Evolutionary conservation across 805 yeast genomes (phyloP), one percentile per base, ranked within the genome.

Genomic region (Kluyveromyces nonfermentans): DNA sequence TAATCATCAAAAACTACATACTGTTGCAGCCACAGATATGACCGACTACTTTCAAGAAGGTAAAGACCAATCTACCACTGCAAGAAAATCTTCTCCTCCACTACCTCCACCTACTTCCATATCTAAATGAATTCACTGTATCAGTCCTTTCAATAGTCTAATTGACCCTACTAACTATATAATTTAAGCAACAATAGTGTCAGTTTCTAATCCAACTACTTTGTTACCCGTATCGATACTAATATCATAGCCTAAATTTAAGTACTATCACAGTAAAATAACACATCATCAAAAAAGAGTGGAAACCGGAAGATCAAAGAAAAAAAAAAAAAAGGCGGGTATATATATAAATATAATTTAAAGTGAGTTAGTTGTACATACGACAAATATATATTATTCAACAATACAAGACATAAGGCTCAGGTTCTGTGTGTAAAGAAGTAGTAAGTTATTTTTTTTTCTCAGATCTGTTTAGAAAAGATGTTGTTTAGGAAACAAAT

Each of bases 31-130:
- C 8, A 43, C 47, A 2, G 22, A 48, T 7, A 57, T 60, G 56
- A 39, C 46, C 20, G 61, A 58, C 31, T 62, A 62, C 36, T 62
- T 62, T 35, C 55, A 49, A 20, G 64, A 62, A 40, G 66, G 66
- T 16, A 58, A 54, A 33, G 66, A 62, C 31, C 44, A 50, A 32
- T 43, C 45, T 15, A 46, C 49, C n/a, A 36, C 43, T 6, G 5
- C 35, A 16, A 19, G 41, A 4, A 19, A 16, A 14, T 34, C 34
- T 8, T 39, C 40, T 19, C 25, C 41, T 14, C 40, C 46, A 4
- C 37, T 46, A 7, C 43, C 43, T 18, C 46, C 49, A 3, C 46
- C 49, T 12, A 20, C 34, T 5, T 33, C 35, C 9, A 6, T 14
- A 25, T 10, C 9, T 25, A 25, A 25, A 25, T 25, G 12, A 6